Conservation (phyloP, 305 asterid species). For the Plantago coronopus region DNA sequence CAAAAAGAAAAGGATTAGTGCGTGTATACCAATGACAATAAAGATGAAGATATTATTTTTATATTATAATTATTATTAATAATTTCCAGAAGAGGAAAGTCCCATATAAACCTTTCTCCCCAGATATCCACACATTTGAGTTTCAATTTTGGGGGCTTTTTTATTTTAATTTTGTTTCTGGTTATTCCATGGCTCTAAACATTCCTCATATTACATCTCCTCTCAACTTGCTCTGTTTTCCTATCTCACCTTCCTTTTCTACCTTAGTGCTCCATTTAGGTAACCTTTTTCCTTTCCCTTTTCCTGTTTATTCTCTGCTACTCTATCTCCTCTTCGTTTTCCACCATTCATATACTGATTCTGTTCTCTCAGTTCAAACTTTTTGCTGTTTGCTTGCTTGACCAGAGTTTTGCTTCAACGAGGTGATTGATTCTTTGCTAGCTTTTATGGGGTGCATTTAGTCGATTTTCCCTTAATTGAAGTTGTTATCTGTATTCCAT, state of each 20-base stretch:
- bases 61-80: not conserved
- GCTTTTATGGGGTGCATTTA: no score
- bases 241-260: slow-evolving; percentile 6
- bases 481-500: no score
- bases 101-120: slow-evolving; percentile 29
- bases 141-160: slow-evolving; percentile 24
- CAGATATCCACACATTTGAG: slow-evolving; percentile 15
- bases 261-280: slow-evolving; percentile 17
- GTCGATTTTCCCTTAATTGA: no score
- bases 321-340: slow-evolving; percentile 12
- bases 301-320: not conserved
- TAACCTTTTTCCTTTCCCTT: slow-evolving; percentile 6
- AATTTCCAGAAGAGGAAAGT: slow-evolving; percentile 50
- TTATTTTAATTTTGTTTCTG: not conserved
- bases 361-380: no score
- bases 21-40: no score
- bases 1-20: no score
- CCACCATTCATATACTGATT: no score
- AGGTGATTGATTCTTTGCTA: no score
- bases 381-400: no score
- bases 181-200: slow-evolving; percentile 41
- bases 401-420: no score
- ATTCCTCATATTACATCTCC: slow-evolving; percentile 7
- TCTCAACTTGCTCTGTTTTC: slow-evolving; percentile 18
- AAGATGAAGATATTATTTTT: slow-evolving; percentile 17